Percentiles rank a stretch among this genome's conserved stretches.
Evolutionary conservation across 2,329 filamentous ascomycete species (phyloP).

Genomic region (Cladosporium oxysporum): DNA sequence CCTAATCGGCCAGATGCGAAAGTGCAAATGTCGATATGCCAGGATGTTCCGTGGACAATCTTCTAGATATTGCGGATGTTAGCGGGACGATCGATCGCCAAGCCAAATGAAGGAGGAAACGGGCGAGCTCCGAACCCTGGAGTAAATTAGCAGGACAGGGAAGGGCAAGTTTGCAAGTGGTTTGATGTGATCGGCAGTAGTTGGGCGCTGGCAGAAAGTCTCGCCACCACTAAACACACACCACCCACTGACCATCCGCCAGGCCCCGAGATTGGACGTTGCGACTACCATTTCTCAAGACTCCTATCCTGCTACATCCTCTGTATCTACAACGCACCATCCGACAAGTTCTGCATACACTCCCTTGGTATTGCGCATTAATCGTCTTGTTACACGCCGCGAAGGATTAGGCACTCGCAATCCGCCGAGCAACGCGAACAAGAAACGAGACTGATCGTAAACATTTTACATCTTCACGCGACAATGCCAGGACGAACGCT

Average conservation of each 20-base stretch:
- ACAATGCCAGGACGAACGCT: conserved; percentile 78
- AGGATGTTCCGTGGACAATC: neutral
- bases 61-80: neutral
- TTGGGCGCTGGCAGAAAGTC: conserved; percentile 18
- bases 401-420: neutral
- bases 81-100: conserved; percentile 18
- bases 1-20: conserved; percentile 11
- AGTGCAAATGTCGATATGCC: neutral
- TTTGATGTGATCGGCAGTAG: conserved; percentile 12
- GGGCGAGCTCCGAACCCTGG: conserved; percentile 18
- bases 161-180: neutral
- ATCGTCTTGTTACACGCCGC: neutral
- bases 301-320: neutral
- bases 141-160: no score
- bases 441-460: neutral
- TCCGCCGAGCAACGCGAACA: neutral
- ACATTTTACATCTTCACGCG: conserved; percentile 5
- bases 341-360: neutral
- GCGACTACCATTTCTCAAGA: neutral
- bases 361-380: conserved; percentile 3
- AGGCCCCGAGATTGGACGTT: conserved; percentile 16
- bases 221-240: conserved; percentile 17
- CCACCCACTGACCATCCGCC: conserved; percentile 7
- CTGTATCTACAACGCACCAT: neutral
- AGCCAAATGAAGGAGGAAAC: neutral